phyloP scores from a whole-genome alignment of 345 rosid genomes.

The Camelina neglecta region DNA sequence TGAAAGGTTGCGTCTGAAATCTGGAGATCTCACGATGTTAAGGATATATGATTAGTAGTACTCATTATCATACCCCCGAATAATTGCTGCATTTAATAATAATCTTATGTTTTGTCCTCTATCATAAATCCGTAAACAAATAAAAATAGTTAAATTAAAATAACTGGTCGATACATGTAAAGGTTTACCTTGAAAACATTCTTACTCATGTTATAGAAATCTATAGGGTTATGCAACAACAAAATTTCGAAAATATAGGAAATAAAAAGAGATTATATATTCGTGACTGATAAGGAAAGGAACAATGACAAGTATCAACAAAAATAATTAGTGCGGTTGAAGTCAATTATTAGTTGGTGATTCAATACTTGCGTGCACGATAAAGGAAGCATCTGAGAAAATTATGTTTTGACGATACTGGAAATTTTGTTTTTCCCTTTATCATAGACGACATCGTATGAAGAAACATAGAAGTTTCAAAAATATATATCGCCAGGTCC shows the following conservation, averaged over 20 bases:
- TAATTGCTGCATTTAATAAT: constrained; percentile 2
- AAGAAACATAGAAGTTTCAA: constrained; percentile 17
- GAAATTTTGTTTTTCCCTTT: no score
- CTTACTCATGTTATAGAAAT: background rate
- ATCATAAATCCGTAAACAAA: background rate
- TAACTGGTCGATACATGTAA: background rate
- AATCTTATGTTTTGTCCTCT: background rate
- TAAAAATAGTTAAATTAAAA: background rate
- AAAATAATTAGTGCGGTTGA: constrained; percentile 24
- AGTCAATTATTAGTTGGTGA: constrained; percentile 52
- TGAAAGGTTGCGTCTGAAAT: constrained; percentile 21
- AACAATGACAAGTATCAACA: constrained; percentile 18
- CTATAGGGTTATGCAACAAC: no score
- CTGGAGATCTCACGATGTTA: constrained; percentile 23
- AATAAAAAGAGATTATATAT: background rate
- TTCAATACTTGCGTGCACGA: constrained; percentile 49
- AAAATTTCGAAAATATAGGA: background rate
- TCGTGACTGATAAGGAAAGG: constrained; percentile 23
- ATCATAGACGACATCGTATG: background rate
- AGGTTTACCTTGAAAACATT: background rate
- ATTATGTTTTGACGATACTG: constrained; percentile 13
- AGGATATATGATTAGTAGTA: constrained; percentile 14
- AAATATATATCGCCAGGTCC: constrained; percentile 30
- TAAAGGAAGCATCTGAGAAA: constrained; percentile 32
- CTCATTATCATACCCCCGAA: constrained; percentile 1